Evolutionary conservation across 805 yeast genomes (phyloP).

Genomic region (Sugiyamaella valdiviana): DNA sequence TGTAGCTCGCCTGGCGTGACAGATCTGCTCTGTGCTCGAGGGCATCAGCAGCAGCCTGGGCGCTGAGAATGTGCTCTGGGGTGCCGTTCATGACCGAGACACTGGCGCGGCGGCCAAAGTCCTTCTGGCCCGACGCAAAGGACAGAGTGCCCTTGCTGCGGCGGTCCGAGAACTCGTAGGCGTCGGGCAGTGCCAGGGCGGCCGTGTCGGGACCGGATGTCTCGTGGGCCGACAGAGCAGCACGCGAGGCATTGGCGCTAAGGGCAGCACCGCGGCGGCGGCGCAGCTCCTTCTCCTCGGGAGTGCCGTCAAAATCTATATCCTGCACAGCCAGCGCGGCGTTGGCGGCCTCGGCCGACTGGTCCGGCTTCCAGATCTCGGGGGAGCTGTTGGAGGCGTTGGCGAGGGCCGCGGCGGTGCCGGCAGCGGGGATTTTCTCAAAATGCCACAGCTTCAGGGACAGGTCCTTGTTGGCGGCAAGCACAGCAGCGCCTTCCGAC

Average conservation of each 20-base stretch:
- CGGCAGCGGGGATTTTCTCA: conserved; percentile 25
- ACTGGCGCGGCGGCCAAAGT: conserved; percentile 11
- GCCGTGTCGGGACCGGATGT: conserved; percentile 30
- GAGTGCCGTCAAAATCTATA: conserved; percentile 21
- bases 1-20: neutral
- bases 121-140: conserved; percentile 1
- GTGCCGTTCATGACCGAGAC: conserved; percentile 7
- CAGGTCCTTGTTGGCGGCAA: conserved; percentile 29
- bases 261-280: conserved; percentile 4
- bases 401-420: conserved; percentile 35
- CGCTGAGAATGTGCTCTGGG: conserved; percentile 2
- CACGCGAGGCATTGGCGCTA: conserved; percentile 24
- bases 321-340: conserved; percentile 43
- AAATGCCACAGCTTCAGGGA: conserved; percentile 34
- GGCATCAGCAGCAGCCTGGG: conserved; percentile 5
- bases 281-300: conserved; percentile 7
- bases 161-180: conserved; percentile 29
- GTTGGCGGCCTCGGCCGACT: conserved; percentile 48
- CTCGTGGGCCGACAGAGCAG: conserved; percentile 30
- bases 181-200: conserved; percentile 31
- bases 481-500: conserved; percentile 30
- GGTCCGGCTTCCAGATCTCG: conserved; percentile 37
- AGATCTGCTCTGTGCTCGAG: neutral
- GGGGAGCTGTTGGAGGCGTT: conserved; percentile 28
- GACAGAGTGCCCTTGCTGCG: conserved; percentile 7